A percentile compares a stretch with the other conserved stretches of the same genome.
These are phyloP conservation scores for Phyllosticta citrichinensis DNA, from an alignment of 2,329 filamentous ascomycete genomes.

Conservation along the genomic window DNA sequence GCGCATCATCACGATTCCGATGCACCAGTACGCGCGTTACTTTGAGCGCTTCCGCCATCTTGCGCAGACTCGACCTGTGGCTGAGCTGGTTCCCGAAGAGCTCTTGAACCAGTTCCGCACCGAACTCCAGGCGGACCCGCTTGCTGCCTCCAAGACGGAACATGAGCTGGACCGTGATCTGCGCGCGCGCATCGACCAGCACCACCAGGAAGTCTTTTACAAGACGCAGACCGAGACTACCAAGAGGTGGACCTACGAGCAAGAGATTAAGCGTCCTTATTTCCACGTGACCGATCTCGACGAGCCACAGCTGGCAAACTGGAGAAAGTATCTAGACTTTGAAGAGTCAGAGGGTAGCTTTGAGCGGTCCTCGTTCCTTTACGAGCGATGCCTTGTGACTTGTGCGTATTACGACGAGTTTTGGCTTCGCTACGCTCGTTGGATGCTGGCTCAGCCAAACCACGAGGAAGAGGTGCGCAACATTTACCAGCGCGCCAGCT, in stretches of 20 bases:
- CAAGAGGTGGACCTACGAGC: slow-evolving; percentile 90
- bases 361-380: slow-evolving; percentile 66
- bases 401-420: slow-evolving; percentile 96
- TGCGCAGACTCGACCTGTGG: slow-evolving; percentile 60
- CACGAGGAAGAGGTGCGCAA: slow-evolving; percentile 87
- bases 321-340: slow-evolving; percentile 94
- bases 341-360: slow-evolving; percentile 80
- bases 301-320: slow-evolving; percentile 73
- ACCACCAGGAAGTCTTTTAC: slow-evolving; percentile 72
- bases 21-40: slow-evolving; percentile 93
- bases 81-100: slow-evolving; percentile 61
- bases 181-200: slow-evolving; percentile 65
- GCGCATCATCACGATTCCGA: slow-evolving; percentile 78
- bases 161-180: slow-evolving; percentile 77
- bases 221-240: slow-evolving; percentile 78
- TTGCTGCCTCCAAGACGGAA: slow-evolving; percentile 46
- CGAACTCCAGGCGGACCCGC: slow-evolving; percentile 59
- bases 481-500: slow-evolving; percentile 81
- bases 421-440: slow-evolving; percentile 93
- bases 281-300: slow-evolving; percentile 94
- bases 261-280: slow-evolving; percentile 89
- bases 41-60: slow-evolving; percentile 81
- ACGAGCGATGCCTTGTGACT: slow-evolving; percentile 87
- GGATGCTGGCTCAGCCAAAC: slow-evolving; percentile 72
- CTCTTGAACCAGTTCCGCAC: slow-evolving; percentile 57